Percentiles rank a stretch among this genome's conserved stretches.
Conservation (phyloP, 164 flowering plant species). For the Umbilicus rupestris region DNA sequence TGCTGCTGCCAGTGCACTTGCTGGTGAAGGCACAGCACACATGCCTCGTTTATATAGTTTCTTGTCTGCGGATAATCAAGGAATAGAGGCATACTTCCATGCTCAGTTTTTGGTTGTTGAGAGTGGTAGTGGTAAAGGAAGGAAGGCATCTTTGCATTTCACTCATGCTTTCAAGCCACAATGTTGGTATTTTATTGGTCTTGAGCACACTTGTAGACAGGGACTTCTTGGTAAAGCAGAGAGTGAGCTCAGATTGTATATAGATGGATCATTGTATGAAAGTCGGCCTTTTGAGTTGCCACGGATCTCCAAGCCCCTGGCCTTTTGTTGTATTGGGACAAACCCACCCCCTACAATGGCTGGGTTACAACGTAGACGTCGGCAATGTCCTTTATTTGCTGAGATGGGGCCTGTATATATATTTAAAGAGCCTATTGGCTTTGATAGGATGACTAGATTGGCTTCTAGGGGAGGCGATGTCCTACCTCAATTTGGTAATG, state of each 20-base stretch:
- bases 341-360: constrained; percentile 99
- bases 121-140: constrained; percentile 91
- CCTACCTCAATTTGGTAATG: constrained; percentile 84
- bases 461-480: constrained; percentile 96
- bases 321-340: constrained; percentile 98
- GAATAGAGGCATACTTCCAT: constrained; percentile 97
- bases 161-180: constrained; percentile 97
- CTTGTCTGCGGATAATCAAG: constrained; percentile 95
- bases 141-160: constrained; percentile 88
- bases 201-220: constrained; percentile 83
- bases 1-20: constrained; percentile 99
- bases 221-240: constrained; percentile 85
- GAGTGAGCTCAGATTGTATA: constrained; percentile 82
- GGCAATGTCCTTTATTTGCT: constrained; percentile 97
- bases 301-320: constrained; percentile 84
- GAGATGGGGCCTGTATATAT: constrained; percentile 99
- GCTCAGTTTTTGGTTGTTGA: constrained; percentile 99
- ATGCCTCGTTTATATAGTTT: constrained; percentile 98
- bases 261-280: constrained; percentile 88
- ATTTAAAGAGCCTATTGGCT: constrained; percentile 90
- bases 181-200: constrained; percentile 94
- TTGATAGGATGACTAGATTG: constrained; percentile 81
- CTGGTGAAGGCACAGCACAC: constrained; percentile 98
- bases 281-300: constrained; percentile 94
- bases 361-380: constrained; percentile 93